phyloP scores from a whole-genome alignment of 148 eudicot species.

The Oxyria digyna region DNA sequence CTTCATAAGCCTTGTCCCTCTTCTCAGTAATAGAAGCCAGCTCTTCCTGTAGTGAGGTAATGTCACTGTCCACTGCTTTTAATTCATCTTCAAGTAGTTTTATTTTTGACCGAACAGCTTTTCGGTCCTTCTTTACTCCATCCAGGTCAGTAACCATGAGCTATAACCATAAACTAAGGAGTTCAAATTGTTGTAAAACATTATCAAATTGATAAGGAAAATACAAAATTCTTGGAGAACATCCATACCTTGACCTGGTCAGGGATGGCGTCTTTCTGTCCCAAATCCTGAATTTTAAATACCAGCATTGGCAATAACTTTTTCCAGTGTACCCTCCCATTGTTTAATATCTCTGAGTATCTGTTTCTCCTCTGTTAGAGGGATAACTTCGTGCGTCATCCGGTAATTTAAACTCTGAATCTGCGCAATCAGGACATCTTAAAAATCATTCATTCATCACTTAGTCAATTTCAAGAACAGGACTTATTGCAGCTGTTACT shows the following conservation, averaged over 20 bases:
- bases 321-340: slow-evolving; percentile 55
- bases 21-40: no score
- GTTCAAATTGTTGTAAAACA: neutral
- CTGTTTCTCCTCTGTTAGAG: slow-evolving; percentile 72
- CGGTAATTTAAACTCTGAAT: slow-evolving; percentile 53
- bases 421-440: slow-evolving; percentile 18
- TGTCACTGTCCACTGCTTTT: no score
- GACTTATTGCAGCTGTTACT: neutral
- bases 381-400: slow-evolving; percentile 61
- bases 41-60: no score
- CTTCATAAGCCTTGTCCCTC: no score
- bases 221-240: neutral
- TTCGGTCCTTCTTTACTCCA: no score
- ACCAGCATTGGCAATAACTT: slow-evolving; percentile 61
- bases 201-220: neutral
- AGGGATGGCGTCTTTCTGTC: slow-evolving; percentile 55
- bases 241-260: slow-evolving; percentile 79
- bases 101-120: no score
- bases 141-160: no score
- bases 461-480: neutral
- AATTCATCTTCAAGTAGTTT: no score
- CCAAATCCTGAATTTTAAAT: slow-evolving; percentile 65
- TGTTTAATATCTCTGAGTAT: slow-evolving; percentile 58
- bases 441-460: neutral
- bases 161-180: no score